Conservation (phyloP, 176 grass and related monocot genomes). For the Phragmites australis region DNA sequence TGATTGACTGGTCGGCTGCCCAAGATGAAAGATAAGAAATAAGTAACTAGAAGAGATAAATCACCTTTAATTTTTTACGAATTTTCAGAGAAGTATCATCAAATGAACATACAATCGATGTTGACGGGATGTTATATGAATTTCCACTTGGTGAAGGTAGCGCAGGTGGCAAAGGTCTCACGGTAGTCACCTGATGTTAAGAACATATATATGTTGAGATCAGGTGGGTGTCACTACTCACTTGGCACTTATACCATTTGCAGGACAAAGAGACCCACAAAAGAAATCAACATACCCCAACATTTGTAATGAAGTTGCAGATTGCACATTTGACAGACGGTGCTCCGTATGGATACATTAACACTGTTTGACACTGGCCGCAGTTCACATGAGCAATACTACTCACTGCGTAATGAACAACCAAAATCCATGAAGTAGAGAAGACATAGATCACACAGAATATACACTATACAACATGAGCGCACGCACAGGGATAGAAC, state of each 20-base stretch:
- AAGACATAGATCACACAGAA: constrained; percentile 7
- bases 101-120: constrained; percentile 45
- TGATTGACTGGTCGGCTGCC: constrained; percentile 40
- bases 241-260: neutral
- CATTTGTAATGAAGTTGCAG: constrained; percentile 77
- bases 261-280: constrained; percentile 19
- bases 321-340: constrained; percentile 82
- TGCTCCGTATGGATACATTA: constrained; percentile 87
- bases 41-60: constrained; percentile 30
- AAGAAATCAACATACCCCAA: constrained; percentile 53
- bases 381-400: constrained; percentile 75
- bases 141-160: constrained; percentile 24
- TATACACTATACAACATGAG: neutral
- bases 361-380: constrained; percentile 65
- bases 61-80: neutral
- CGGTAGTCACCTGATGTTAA: constrained; percentile 46
- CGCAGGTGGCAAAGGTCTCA: constrained; percentile 47
- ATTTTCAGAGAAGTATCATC: constrained; percentile 1
- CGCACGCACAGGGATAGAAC: neutral
- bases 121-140: constrained; percentile 38
- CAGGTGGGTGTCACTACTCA: neutral
- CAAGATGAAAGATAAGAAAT: neutral
- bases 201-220: constrained; percentile 9
- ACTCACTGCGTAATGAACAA: constrained; percentile 64
- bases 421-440: neutral